These are phyloP conservation scores for Fereydounia khargensis DNA, from an alignment of 1,284 basidiomycete species.

Conservation along the genomic window DNA sequence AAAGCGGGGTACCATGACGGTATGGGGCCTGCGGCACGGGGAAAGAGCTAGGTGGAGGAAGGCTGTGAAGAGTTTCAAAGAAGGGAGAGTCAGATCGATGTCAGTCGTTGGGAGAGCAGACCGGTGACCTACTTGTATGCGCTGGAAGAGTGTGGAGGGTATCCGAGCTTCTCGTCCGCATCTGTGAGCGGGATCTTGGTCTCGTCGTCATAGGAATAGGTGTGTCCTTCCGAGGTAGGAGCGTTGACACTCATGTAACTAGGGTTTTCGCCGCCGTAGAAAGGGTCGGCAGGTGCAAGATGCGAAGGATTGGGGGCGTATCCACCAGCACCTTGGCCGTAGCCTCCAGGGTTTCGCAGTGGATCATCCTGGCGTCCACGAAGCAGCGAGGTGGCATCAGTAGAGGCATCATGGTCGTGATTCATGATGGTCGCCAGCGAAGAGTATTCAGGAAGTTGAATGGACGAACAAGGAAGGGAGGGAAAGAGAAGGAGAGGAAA, in stretches of 20 bases:
- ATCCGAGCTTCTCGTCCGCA: slow-evolving; percentile 30
- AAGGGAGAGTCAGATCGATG: neutral
- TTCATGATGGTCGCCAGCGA: no score
- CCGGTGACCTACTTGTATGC: no score
- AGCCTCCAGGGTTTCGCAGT: slow-evolving; percentile 8
- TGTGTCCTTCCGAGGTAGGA: slow-evolving; percentile 20
- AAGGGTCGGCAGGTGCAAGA: slow-evolving; percentile 24
- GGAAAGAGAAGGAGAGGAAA: no score
- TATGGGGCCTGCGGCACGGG: slow-evolving; percentile 19
- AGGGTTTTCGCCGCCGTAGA: slow-evolving; percentile 27
- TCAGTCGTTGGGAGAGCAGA: neutral
- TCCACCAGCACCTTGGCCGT: slow-evolving; percentile 3
- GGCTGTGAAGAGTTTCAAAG: neutral
- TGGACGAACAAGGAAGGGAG: neutral
- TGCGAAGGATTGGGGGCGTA: slow-evolving; percentile 8
- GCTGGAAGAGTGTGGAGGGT: slow-evolving; percentile 3
- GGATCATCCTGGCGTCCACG: slow-evolving; percentile 21
- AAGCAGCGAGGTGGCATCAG: neutral
- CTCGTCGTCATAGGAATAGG: slow-evolving; percentile 34
- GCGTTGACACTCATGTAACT: slow-evolving; percentile 20
- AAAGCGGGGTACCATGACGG: slow-evolving; percentile 13
- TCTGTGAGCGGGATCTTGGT: slow-evolving; percentile 34
- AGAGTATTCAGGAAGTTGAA: neutral
- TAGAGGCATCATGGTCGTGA: no score
- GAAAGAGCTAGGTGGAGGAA: slow-evolving; percentile 8